Evolutionary conservation across 768 basidiomycete species (phyloP), one percentile per base, ranked within the genome.

Genomic region (Pleurotus salmoneostramineus): DNA sequence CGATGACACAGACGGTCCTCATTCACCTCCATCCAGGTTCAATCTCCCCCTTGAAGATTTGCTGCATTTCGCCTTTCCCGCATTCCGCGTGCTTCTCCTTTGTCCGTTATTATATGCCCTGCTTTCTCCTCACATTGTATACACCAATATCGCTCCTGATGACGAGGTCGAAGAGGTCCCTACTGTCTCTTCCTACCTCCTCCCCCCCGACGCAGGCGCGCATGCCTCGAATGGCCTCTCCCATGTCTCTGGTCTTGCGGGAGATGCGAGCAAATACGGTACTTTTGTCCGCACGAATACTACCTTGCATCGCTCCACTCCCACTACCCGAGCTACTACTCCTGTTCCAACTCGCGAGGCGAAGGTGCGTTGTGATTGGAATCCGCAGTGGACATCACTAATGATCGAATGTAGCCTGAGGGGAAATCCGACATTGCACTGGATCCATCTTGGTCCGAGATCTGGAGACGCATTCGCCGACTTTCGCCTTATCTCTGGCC

Each of bases 401-500:
- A 61, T 56, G 27, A 32, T 56, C 50, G 61, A 45, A 56, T 59
- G 40, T 52, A 80, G 77, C 42, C 68, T 56, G 70, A 75, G 64
- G 44, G 65, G 15, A 79, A 83, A 69, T 75, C 82, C 50, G 80
- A 87, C 62, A 73, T 85, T 40, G 68, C 77, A 3, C 71, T 82
- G 21, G 85, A 90, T 58, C 86, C 89, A 6, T 80, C 86, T 5
- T 93, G 89, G 88, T 62, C 72, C 17, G 90, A 92, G 68, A 74
- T 92, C 37, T 78, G 81, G 71, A 74, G 68, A 12, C 84, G 93
- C 45, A 72, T 95, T 58, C 74, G 75, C 49, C 82, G 82, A 48
- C 76, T 96, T 43, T 70, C 79, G 11, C 94, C 93, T 1, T 89
- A 90, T 72, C 82, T 96, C 6, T 96, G 93, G 93, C 94, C 94